Conservation (phyloP, 1,139 yeast genomes). For the Scheffersomyces parashehatae region DNA sequence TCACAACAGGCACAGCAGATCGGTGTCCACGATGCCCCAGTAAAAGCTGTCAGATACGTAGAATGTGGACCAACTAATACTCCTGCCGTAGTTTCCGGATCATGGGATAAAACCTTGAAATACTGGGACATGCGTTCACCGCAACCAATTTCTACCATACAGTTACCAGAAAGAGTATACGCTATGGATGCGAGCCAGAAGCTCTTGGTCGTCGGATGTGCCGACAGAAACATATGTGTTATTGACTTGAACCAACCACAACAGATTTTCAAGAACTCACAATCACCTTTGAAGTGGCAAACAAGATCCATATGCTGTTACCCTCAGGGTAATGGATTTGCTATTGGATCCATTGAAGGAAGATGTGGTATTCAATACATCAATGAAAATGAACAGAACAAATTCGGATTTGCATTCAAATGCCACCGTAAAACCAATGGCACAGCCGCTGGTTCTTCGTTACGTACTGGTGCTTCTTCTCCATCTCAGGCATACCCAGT, state of each 20-base stretch:
- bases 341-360: constrained; percentile 92
- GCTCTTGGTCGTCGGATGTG: constrained; percentile 86
- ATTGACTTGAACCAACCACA: constrained; percentile 85
- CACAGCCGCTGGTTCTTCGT: constrained; percentile 33
- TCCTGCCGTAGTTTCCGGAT: constrained; percentile 86
- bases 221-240: constrained; percentile 79
- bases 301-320: constrained; percentile 82
- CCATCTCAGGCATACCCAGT: constrained; percentile 67
- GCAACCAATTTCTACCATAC: constrained; percentile 77
- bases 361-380: constrained; percentile 96
- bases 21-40: constrained; percentile 85
- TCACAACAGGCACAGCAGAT: constrained; percentile 81
- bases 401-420: constrained; percentile 82
- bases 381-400: constrained; percentile 75
- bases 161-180: constrained; percentile 88
- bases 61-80: constrained; percentile 80
- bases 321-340: constrained; percentile 89
- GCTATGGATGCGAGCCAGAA: constrained; percentile 84
- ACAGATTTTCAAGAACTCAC: constrained; percentile 68
- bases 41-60: constrained; percentile 71
- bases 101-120: constrained; percentile 94
- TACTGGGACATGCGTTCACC: constrained; percentile 95
- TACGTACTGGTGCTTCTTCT: constrained; percentile 26
- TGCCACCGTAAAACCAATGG: constrained; percentile 74
- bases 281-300: constrained; percentile 91